Evolutionary conservation across 2,329 filamentous ascomycete genomes (phyloP).

Genomic region (Celoporthe dispersa): DNA sequence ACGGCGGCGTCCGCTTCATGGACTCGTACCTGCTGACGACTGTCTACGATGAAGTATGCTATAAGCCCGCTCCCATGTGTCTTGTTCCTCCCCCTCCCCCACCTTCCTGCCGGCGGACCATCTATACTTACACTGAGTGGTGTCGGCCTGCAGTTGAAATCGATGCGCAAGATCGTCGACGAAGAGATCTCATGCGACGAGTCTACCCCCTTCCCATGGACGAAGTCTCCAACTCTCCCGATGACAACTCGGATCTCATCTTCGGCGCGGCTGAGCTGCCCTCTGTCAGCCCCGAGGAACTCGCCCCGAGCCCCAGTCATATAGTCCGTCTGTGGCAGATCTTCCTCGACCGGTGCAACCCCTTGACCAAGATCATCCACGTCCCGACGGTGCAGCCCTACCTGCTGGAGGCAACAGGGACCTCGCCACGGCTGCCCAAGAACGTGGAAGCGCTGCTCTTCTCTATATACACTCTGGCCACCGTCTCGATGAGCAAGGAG

Average conservation of each 20-base stretch:
- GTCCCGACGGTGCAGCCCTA: constrained; percentile 69
- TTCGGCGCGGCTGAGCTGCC: constrained; percentile 46
- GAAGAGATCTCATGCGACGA: constrained; percentile 45
- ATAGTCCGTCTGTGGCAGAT: constrained; percentile 76
- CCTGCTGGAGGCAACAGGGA: constrained; percentile 65
- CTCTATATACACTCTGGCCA: constrained; percentile 66
- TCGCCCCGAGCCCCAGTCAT: constrained; percentile 69
- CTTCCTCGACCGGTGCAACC: constrained; percentile 76
- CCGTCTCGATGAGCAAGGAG: constrained; percentile 57
- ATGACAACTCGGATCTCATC: constrained; percentile 57
- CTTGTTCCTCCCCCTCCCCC: background rate
- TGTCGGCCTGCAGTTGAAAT: constrained; percentile 49
- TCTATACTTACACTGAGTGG: constrained; percentile 27
- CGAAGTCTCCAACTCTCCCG: constrained; percentile 43
- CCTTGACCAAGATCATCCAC: constrained; percentile 73
- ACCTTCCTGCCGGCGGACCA: too few relatives aligned
- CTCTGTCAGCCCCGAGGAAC: constrained; percentile 47
- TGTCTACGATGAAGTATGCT: constrained; percentile 59
- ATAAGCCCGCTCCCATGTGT: background rate
- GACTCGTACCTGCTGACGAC: constrained; percentile 59
- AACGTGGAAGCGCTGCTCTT: constrained; percentile 67
- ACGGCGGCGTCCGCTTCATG: constrained; percentile 60
- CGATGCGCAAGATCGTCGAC: constrained; percentile 64
- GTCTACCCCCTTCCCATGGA: constrained; percentile 23
- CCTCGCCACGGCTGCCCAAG: constrained; percentile 58